These are phyloP conservation scores for Acanthamoeba healyi DNA, from an alignment of 208 protist genomes.

Conservation along the genomic window DNA sequence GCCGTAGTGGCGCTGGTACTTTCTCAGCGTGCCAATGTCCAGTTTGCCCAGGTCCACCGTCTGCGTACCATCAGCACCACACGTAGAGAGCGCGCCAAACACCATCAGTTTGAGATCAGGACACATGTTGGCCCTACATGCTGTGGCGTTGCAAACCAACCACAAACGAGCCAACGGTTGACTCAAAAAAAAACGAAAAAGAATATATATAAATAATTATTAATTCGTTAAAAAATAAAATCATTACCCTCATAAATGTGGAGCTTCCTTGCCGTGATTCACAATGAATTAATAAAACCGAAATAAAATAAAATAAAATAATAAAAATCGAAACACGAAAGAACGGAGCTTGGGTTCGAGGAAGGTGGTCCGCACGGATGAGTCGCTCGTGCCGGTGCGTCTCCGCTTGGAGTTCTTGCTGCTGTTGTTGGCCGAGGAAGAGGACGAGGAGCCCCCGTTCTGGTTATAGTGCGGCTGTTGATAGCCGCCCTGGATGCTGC, in stretches of 20 bases:
- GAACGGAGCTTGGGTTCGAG: neutral
- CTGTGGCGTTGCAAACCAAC: too few relatives aligned
- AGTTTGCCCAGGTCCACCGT: slow-evolving; percentile 44
- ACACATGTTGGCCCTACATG: too few relatives aligned
- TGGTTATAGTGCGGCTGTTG: neutral
- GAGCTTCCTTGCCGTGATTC: too few relatives aligned
- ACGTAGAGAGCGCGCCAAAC: too few relatives aligned
- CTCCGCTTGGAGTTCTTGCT: neutral
- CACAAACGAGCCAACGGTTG: too few relatives aligned
- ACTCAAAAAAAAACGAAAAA: too few relatives aligned
- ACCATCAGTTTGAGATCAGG: neutral
- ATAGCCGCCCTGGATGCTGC: neutral
- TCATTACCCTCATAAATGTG: too few relatives aligned
- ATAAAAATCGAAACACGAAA: neutral
- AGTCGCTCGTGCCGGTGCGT: neutral
- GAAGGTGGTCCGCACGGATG: neutral
- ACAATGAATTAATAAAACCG: neutral
- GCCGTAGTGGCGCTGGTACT: slow-evolving; percentile 50
- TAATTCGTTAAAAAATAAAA: too few relatives aligned
- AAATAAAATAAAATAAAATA: neutral
- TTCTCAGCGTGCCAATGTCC: slow-evolving; percentile 36
- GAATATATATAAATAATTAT: too few relatives aligned
- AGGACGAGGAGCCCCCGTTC: neutral
- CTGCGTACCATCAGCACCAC: neutral
- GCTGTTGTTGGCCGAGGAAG: neutral